phyloP scores from a whole-genome alignment of 208 protist genomes.

The Porcisia hertigi region DNA sequence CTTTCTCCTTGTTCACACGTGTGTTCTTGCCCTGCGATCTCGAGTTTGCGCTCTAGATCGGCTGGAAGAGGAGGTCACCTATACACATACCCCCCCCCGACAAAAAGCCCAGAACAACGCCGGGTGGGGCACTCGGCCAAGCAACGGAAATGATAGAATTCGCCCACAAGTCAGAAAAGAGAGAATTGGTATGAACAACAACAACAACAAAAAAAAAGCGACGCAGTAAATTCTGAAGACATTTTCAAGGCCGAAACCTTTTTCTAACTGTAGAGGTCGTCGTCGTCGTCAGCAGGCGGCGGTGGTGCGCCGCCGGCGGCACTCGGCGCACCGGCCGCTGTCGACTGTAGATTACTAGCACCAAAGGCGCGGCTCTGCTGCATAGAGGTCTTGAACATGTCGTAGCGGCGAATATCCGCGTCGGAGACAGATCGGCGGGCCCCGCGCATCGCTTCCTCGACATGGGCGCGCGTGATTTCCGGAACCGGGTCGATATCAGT shows the following conservation, averaged over 20 bases:
- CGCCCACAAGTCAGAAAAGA: not conserved
- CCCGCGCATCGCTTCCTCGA: slow-evolving; percentile 91
- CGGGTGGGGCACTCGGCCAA: not conserved
- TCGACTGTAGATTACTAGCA: slow-evolving; percentile 16
- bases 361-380: slow-evolving; percentile 80
- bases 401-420: slow-evolving; percentile 92
- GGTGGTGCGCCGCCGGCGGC: slow-evolving; percentile 15
- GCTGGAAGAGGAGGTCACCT: too few relatives aligned
- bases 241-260: not conserved
- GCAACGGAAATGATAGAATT: not conserved
- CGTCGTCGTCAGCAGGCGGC: slow-evolving; percentile 45
- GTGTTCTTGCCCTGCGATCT: too few relatives aligned
- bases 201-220: slow-evolving; percentile 8
- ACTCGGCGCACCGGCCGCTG: slow-evolving; percentile 26
- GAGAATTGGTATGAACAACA: not conserved
- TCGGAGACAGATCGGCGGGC: slow-evolving; percentile 92
- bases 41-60: too few relatives aligned
- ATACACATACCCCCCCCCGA: too few relatives aligned
- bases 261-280: slow-evolving; percentile 56
- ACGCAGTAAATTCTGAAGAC: slow-evolving; percentile 9
- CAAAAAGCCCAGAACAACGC: too few relatives aligned
- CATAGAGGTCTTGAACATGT: slow-evolving; percentile 91
- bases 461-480: slow-evolving; percentile 89
- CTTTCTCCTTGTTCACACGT: too few relatives aligned
- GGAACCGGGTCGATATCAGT: slow-evolving; percentile 89